phyloP scores from a whole-genome alignment of 2,329 filamentous ascomycete genomes.

The Neofusicoccum umdonicola region DNA sequence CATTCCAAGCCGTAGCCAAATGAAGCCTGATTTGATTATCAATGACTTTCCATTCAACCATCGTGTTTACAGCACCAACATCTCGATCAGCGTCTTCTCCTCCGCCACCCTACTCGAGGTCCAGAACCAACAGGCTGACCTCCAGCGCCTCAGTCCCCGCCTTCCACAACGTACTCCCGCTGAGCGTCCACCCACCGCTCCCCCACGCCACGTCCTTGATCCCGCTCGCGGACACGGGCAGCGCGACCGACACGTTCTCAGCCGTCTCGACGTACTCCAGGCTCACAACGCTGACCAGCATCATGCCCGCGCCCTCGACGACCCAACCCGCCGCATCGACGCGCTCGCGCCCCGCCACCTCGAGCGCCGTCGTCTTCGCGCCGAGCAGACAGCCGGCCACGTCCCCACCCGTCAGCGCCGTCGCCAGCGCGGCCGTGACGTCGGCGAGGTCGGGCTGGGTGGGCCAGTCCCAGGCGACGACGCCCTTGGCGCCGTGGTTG shows the following conservation, averaged over 20 bases:
- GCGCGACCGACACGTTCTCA: conserved; percentile 18
- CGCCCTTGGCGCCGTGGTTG: conserved; percentile 51
- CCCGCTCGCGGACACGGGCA: conserved; percentile 19
- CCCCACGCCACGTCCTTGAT: conserved; percentile 21
- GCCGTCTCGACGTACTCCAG: conserved; percentile 27
- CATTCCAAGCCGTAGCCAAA: neutral
- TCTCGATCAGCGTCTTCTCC: too few relatives aligned
- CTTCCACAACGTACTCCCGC: conserved; percentile 16
- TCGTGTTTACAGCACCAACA: too few relatives aligned
- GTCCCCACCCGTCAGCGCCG: conserved; percentile 30
- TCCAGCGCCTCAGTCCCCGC: conserved; percentile 18
- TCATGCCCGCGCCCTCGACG: conserved; percentile 24
- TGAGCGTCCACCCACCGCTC: conserved; percentile 19
- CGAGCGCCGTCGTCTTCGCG: conserved; percentile 26
- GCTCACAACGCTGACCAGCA: conserved; percentile 42
- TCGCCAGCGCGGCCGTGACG: conserved; percentile 37
- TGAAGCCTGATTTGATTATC: neutral
- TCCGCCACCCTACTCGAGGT: neutral
- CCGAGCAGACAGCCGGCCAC: conserved; percentile 41
- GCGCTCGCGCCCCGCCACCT: conserved; percentile 21
- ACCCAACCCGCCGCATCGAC: conserved; percentile 46
- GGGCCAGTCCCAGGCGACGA: conserved; percentile 52
- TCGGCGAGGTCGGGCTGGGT: conserved; percentile 33
- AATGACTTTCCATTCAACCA: neutral
- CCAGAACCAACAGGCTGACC: conserved; percentile 18